Evolutionary conservation across 2,329 filamentous ascomycete species (phyloP).

Genomic region (Ophiocordyceps sinensis): DNA sequence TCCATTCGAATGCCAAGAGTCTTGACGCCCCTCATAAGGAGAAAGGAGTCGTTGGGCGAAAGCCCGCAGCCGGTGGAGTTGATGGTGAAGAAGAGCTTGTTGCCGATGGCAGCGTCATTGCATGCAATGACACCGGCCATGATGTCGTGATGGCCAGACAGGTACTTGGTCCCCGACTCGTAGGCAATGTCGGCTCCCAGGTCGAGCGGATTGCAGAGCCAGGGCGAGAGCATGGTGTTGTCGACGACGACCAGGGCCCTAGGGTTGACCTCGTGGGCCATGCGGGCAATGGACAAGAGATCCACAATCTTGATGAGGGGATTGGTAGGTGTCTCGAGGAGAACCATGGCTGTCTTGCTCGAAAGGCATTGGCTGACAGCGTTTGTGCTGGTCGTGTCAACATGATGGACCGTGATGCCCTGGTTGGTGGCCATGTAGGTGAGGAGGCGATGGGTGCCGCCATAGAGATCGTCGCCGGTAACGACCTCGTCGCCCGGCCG

Average conservation of each 20-base stretch:
- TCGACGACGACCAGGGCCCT: slow-evolving; percentile 80
- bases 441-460: slow-evolving; percentile 83
- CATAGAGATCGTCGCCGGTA: slow-evolving; percentile 92
- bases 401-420: slow-evolving; percentile 87
- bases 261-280: slow-evolving; percentile 64
- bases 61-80: slow-evolving; percentile 92
- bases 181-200: slow-evolving; percentile 93
- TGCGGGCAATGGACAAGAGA: slow-evolving; percentile 61
- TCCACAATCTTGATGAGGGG: slow-evolving; percentile 97
- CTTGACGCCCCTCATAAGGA: slow-evolving; percentile 91
- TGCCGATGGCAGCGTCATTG: slow-evolving; percentile 67
- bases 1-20: slow-evolving; percentile 97
- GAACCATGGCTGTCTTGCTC: slow-evolving; percentile 81
- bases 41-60: slow-evolving; percentile 88
- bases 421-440: slow-evolving; percentile 83
- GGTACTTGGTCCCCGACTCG: slow-evolving; percentile 94
- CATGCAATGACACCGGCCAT: slow-evolving; percentile 96
- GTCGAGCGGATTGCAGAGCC: slow-evolving; percentile 86
- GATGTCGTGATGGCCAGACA: slow-evolving; percentile 95
- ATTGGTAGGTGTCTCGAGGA: slow-evolving; percentile 94
- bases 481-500: slow-evolving; percentile 93
- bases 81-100: slow-evolving; percentile 92
- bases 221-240: slow-evolving; percentile 97
- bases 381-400: slow-evolving; percentile 76
- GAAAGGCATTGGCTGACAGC: slow-evolving; percentile 55